Percentiles rank a stretch among this genome's conserved stretches.
These are phyloP conservation scores for Podaxis rugospora DNA, from an alignment of 768 basidiomycete species.

Conservation along the genomic window DNA sequence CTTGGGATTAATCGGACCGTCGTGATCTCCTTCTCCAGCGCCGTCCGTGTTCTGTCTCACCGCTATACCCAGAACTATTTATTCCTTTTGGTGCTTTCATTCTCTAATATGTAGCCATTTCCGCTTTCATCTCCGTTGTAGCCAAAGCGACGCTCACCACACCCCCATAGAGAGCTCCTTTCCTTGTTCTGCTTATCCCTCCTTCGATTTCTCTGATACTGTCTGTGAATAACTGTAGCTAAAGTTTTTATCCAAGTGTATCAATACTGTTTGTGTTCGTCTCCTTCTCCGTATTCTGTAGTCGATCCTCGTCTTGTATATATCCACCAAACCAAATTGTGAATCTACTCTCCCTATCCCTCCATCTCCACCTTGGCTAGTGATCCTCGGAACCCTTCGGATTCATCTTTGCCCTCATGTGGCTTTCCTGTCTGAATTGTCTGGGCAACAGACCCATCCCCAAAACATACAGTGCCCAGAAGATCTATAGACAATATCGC, in stretches of 20 bases:
- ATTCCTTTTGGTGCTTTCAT: slow-evolving; percentile 9
- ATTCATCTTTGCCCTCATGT: slow-evolving; percentile 13
- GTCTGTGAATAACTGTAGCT: slow-evolving; percentile 9
- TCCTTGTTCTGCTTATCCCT: not conserved
- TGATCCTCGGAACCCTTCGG: slow-evolving; percentile 15
- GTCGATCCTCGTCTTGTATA: slow-evolving; percentile 1
- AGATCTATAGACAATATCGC: slow-evolving; percentile 28
- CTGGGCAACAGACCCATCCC: slow-evolving; percentile 41
- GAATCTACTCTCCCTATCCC: not conserved
- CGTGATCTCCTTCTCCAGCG: not conserved
- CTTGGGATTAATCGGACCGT: not conserved
- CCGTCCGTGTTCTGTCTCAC: slow-evolving; percentile 1
- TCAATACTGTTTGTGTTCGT: slow-evolving; percentile 5
- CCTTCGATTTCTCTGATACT: not conserved
- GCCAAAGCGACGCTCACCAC: not conserved
- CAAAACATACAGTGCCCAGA: slow-evolving; percentile 40
- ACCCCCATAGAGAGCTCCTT: slow-evolving; percentile 2
- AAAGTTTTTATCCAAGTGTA: slow-evolving; percentile 11
- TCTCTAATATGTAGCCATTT: slow-evolving; percentile 2
- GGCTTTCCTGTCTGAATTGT: slow-evolving; percentile 38
- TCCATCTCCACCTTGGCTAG: not conserved
- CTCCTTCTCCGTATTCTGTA: not conserved
- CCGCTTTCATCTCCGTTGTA: slow-evolving; percentile 9
- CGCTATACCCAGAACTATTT: slow-evolving; percentile 7
- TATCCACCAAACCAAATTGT: not conserved